Evolutionary conservation across 179 eudicot species (phyloP).

Genomic region (Pouteria campechiana): DNA sequence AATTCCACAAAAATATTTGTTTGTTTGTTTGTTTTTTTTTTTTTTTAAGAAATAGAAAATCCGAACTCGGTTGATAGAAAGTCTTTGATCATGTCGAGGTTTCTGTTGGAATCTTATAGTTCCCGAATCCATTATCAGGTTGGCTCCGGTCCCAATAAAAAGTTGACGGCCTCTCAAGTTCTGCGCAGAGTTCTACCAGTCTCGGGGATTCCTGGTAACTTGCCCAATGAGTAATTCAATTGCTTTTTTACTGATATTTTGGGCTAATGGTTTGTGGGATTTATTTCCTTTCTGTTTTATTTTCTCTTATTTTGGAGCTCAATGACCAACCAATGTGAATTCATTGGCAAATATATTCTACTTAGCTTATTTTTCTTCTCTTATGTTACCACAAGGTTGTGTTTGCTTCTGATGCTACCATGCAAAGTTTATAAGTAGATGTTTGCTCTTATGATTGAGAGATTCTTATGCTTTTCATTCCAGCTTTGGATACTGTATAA

Average conservation of each 20-base stretch:
- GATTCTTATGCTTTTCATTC: too few relatives aligned
- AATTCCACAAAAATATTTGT: too few relatives aligned
- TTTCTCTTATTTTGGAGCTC: neutral
- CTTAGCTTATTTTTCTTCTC: neutral
- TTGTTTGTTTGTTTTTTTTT: neutral
- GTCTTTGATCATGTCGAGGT: neutral
- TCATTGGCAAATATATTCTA: neutral
- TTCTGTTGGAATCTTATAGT: neutral
- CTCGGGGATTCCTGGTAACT: conserved; percentile 57
- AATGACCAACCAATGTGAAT: neutral
- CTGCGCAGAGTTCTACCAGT: conserved; percentile 39
- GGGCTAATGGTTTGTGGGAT: neutral
- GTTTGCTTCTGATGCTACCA: too few relatives aligned
- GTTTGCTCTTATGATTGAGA: too few relatives aligned
- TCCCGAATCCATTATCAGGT: conserved; percentile 21
- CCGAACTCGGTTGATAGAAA: neutral
- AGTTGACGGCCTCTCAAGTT: conserved; percentile 42
- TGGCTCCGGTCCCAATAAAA: conserved; percentile 51
- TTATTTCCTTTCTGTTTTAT: neutral
- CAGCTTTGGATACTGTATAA: too few relatives aligned
- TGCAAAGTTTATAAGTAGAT: too few relatives aligned
- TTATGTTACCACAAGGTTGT: neutral
- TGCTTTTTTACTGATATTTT: too few relatives aligned
- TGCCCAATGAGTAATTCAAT: neutral
- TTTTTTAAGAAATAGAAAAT: neutral